Base-by-base conservation (phyloP, 495 filamentous ascomycete genomes). In the Penicillium canariense region DNA sequence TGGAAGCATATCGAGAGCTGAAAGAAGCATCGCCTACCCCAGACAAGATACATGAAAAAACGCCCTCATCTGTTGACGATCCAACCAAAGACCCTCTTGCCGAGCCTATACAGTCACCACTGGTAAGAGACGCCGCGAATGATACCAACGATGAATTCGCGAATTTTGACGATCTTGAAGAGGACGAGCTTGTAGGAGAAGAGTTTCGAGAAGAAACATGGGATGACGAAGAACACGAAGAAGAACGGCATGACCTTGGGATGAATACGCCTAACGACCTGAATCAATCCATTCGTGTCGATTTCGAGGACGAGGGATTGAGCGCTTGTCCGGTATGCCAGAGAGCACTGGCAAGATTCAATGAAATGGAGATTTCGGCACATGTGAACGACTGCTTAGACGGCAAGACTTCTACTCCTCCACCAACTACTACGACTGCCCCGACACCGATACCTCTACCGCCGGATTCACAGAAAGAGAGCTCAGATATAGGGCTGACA, bases 311-410 rank as follows among this genome's bases (percentile, higher is more conserved):
- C 72, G 31, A 75, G 1, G 63, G 52, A 20, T 61, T 64, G n/a
- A 50, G 53, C 3, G 62, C 70, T 46, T 97, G 92, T 72, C 92
- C 92, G 1, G 82, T 96, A 38, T 97, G 92, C 61, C 79, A 81
- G 59, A 73, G 72, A 28, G 83, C 70, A 60, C 68, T 96, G 15
- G 71, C 62, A 3, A 84, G 84, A 2, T 63, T 88, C 32, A 80
- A 66, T 28, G 78, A 88, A 44, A 76, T 78, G 46, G 83, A 79
- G 28, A 72, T 75, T 17, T 79, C 81, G 8, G 57, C 78, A 6
- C 94, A 99, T 67, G 94, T 97, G 52, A 99, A 99, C 66, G 81
- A 84, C 32, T 99, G 94, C 72, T 74, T 99, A 11, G 94, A 99
- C 71, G 90, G 90, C 0, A 87, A 86, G 12, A 71, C 77, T 42